Evolutionary conservation across 192 early-diverging fungal species (phyloP), one percentile per base, ranked within the genome.

Genomic region (Rhizophagus sp.): DNA sequence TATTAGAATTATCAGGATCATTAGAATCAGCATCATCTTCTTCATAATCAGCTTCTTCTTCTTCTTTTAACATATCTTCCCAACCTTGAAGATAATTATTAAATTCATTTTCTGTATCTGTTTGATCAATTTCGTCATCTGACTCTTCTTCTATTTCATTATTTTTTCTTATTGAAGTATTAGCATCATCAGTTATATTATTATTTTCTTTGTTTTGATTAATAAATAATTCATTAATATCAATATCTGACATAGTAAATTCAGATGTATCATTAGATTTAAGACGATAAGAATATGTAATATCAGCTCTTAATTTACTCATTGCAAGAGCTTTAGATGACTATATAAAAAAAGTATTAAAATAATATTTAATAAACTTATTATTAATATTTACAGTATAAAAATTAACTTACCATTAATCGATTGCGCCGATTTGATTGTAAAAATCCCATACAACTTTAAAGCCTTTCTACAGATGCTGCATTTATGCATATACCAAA

Each of bases 401-500:
- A 10, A 50, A 73, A 73, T 30, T 49, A 50, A 50, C 17, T 19
- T 19, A 47, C 72, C 6, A 25, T n/a, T 50, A 50, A 50, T 33
- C n/a, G 0, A 47, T 73, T 50, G 9, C 22, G 22, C 27, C 12
- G 0, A 24, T 73, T 19, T n/a, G 7, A 52, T 25, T 73, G 47
- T 13, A 50, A 50, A 68, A 68, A 68, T 19, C 34, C 66, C 2
- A 68, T 68, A 17, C 15, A 11, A 6, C 66, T 39, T 13, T 25
- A 65, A 65, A 39, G 15, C 4, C 24, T n/a, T 57, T 73, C n/a
- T 44, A 73, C 22, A n/a, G 27, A 44, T 12, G 47, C 12, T 25
- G n/a, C n/a, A 52, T 73, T 73, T 36, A 73, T 36, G 52, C 24
- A 73, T 36, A n/a, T n/a, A n/a, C n/a, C n/a, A n/a, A n/a, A n/a